Conservation (phyloP, 345 rosid genomes). For the Draba incana region DNA sequence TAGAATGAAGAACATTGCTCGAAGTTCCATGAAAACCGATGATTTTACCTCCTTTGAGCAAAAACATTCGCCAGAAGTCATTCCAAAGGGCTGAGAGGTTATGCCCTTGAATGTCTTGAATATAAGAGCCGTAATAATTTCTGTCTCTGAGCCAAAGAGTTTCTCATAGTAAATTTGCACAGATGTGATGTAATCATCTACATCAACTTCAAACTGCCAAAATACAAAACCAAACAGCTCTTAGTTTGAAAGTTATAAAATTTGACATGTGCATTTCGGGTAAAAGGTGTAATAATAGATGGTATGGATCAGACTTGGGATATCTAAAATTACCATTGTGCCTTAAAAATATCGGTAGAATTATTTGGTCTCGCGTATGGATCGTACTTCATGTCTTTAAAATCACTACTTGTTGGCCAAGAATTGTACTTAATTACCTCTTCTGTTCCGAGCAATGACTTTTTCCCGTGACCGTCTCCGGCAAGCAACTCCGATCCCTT, state of each 20-base stretch:
- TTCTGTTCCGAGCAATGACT: too few relatives aligned
- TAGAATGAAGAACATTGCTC: constrained; percentile 25
- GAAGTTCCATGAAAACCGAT: constrained; percentile 28
- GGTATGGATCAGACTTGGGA: too few relatives aligned
- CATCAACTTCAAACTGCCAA: constrained; percentile 13
- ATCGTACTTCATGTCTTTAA: too few relatives aligned
- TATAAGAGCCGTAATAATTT: constrained; percentile 6
- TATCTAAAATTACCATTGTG: too few relatives aligned
- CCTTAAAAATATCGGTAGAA: too few relatives aligned
- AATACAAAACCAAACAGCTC: neutral
- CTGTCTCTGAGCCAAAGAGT: neutral
- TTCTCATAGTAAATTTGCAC: constrained; percentile 25
- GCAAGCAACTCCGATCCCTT: too few relatives aligned
- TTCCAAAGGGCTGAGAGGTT: constrained; percentile 26
- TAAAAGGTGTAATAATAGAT: too few relatives aligned
- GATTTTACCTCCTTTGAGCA: constrained; percentile 29
- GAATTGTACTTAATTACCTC: too few relatives aligned
- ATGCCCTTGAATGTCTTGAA: constrained; percentile 27
- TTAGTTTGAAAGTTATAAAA: neutral
- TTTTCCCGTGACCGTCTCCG: too few relatives aligned
- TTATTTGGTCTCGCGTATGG: too few relatives aligned
- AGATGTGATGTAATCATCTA: constrained; percentile 27
- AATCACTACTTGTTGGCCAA: too few relatives aligned
- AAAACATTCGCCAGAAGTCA: neutral
- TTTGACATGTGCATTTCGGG: too few relatives aligned